Base-by-base conservation (phyloP, 2,329 filamentous ascomycete genomes). In the Cercospora zeina region DNA sequence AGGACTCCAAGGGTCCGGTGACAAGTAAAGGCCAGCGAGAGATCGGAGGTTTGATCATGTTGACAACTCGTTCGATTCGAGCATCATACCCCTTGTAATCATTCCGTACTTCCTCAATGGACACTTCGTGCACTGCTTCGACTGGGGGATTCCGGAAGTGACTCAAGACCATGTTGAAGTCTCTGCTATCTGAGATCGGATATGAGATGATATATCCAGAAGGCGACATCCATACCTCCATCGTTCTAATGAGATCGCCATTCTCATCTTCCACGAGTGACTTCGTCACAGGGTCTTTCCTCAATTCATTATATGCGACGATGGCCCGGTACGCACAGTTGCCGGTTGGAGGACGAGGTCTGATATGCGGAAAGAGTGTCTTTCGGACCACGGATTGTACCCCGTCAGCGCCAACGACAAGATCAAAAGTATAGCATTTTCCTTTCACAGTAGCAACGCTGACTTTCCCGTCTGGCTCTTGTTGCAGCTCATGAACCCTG, bases 281-380 rank as follows among this genome's bases (percentile, higher is more conserved):
- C 45, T 57, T 58, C 2, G 79, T 71, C 27, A 79, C 61, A 1
- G 78, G 77, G 62, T 82, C 80, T 42, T 75, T 67, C 13, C 74
- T 70, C 50, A 81, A 75, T 49, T 78, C 70, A 10, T 77, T 74
- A 56, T 77, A 79, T 0, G 78, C 77, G 7, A 82, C 73, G 9
- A 81, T 71, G 4, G 79, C 76, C 47, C 80, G 74, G 64, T 80
- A 82, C 2, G 80, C 80, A 47, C 75, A 77, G 60, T 80, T 79
- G 21, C 71, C 76, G 2, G 78, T 76, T 9, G 77, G 72, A 45
- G 74, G 72, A 51, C 71, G 67, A 2, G 79, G 78, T 34, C 73
- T 72, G 4, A 79, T 77, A n/a, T 74, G 65, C 3, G 78, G 78
- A 60, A 81, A 75, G 31, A 82, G 67, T 0, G 71, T 71, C 36